These are phyloP conservation scores for Carex pumila DNA, from an alignment of 176 grass and related monocot genomes.

Conservation along the genomic window DNA sequence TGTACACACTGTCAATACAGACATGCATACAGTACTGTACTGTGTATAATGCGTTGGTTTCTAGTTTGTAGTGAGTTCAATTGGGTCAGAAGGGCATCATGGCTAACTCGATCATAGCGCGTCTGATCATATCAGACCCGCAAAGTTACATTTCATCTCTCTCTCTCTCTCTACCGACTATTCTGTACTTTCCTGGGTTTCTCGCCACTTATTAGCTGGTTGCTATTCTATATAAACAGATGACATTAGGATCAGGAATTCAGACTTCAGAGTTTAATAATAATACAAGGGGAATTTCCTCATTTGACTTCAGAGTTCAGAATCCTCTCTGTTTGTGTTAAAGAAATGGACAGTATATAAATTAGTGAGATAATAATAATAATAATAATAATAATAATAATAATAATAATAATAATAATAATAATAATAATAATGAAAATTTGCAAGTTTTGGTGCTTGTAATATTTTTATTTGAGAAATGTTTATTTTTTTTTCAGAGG, in stretches of 20 bases:
- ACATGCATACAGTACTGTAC: background rate
- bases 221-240: background rate
- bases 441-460: too few relatives aligned
- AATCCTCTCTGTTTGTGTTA: too few relatives aligned
- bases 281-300: too few relatives aligned
- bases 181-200: slow-evolving; percentile 5
- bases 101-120: background rate
- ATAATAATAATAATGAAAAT: too few relatives aligned
- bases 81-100: background rate
- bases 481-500: too few relatives aligned
- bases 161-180: background rate
- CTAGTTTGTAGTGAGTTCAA: background rate
- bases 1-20: background rate
- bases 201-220: background rate
- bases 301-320: too few relatives aligned
- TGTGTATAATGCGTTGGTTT: background rate
- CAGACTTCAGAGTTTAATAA: too few relatives aligned
- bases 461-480: too few relatives aligned
- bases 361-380: too few relatives aligned
- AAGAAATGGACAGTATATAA: too few relatives aligned
- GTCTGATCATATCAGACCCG: background rate
- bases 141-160: background rate
- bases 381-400: too few relatives aligned
- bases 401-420: too few relatives aligned
- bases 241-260: background rate